Base-by-base conservation (phyloP, 1,284 basidiomycete species). In the Kwoniella shivajii region DNA sequence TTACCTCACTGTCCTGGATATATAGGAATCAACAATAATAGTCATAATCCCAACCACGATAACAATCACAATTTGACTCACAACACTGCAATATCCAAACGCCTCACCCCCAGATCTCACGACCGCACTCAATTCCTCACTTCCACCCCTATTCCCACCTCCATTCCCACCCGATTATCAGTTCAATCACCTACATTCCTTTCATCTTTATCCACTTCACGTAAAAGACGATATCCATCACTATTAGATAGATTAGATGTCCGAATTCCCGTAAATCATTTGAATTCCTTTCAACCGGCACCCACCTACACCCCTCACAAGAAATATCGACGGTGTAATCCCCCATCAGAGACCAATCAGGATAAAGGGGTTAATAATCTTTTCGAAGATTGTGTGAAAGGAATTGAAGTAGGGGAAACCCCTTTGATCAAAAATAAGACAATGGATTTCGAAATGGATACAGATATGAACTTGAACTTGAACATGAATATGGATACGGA, bases 181-280 rank as follows among this genome's bases (percentile, higher is more conserved):
- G 27, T 51, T 31, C 38, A 41, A 43, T 43, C 50, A 34, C 50
- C 50, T 26, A 51, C 43, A 22, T 20, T 51, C 50, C 50, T 51
- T 51, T 51, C 50, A 31, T n/a, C 39, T 18, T 20, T 24, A 4
- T 42, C 41, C 22, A 13, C 45, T 5, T 33, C 45, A 11, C 30
- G 33, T 13, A 47, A 47, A 36, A 30, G 45, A 34, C 45, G 26
- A 7, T 9, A n/a, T n/a, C n/a, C n/a, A n/a, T n/a, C n/a, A n/a
- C n/a, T 42, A 42, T 42, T 33, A 47, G 9, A 11, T 11, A 29
- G 5, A 45, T 4, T 29, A 34, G 45, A 34, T 47, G 33, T 36
- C 26, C 45, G 6, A 18, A 11, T 33, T 18, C 45, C 45, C 36
- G 45, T 30, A 22, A 20, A 47, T 47, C 45, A 34, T 16, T 18